Conservation (phyloP, 106 monocot species). For the Allium fistulosum region DNA sequence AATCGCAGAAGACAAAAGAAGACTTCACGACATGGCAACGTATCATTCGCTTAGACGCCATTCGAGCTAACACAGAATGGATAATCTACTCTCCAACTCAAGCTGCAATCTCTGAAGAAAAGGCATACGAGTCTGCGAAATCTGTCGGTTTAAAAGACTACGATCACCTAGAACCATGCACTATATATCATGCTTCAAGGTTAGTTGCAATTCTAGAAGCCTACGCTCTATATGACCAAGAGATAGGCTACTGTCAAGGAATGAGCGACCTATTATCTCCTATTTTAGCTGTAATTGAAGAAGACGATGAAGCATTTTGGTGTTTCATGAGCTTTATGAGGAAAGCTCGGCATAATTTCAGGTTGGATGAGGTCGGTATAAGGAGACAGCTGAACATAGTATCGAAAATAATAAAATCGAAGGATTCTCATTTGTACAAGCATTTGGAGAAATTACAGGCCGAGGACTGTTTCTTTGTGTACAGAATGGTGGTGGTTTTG, state of each 20-base stretch:
- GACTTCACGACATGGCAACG: slow-evolving; percentile 81
- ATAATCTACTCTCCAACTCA: slow-evolving; percentile 43
- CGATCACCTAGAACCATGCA: slow-evolving; percentile 69
- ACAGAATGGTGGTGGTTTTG: slow-evolving; percentile 82
- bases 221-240: slow-evolving; percentile 75
- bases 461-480: slow-evolving; percentile 80
- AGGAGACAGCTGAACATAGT: slow-evolving; percentile 60
- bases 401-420: slow-evolving; percentile 69
- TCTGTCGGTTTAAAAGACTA: slow-evolving; percentile 73
- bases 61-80: slow-evolving; percentile 87
- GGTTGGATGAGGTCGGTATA: slow-evolving; percentile 72
- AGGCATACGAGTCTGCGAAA: slow-evolving; percentile 30
- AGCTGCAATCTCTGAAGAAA: slow-evolving; percentile 37
- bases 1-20: slow-evolving; percentile 17
- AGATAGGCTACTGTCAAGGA: slow-evolving; percentile 92
- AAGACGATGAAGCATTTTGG: slow-evolving; percentile 80
- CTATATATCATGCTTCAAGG: slow-evolving; percentile 67
- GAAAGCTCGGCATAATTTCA: slow-evolving; percentile 72
- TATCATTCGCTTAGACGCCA: slow-evolving; percentile 79
- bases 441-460: slow-evolving; percentile 81
- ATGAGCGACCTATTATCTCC: slow-evolving; percentile 89
- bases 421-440: slow-evolving; percentile 55
- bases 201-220: slow-evolving; percentile 74
- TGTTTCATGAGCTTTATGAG: slow-evolving; percentile 87
- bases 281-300: slow-evolving; percentile 64